Conservation (phyloP, 148 eudicot genomes). For the Heliosperma pusillum region DNA sequence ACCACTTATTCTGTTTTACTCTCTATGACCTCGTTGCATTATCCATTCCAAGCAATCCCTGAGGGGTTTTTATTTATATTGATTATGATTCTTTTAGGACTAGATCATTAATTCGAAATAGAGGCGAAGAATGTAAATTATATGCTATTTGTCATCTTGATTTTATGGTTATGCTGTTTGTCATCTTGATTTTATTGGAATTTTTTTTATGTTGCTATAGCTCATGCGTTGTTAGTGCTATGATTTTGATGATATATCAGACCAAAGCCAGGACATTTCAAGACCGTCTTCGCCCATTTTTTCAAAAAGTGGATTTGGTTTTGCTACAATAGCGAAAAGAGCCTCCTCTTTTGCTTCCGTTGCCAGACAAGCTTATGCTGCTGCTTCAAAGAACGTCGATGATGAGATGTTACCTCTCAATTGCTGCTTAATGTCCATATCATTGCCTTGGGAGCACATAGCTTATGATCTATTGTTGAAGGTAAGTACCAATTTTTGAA, state of each 20-base stretch:
- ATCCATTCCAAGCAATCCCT: neutral
- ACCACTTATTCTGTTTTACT: neutral
- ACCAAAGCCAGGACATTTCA: conserved; percentile 62
- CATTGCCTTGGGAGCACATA: conserved; percentile 96
- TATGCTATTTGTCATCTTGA: too few species aligned
- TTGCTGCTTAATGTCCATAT: conserved; percentile 89
- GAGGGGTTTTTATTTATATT: too few species aligned
- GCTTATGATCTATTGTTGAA: conserved; percentile 89
- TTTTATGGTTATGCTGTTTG: neutral
- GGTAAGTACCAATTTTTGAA: conserved; percentile 36
- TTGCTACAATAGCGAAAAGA: conserved; percentile 63
- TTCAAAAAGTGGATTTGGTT: conserved; percentile 48
- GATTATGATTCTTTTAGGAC: too few species aligned
- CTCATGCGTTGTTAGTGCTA: neutral
- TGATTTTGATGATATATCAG: conserved; percentile 34
- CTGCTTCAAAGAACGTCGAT: conserved; percentile 41
- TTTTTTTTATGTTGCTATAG: neutral
- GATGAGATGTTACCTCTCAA: conserved; percentile 92
- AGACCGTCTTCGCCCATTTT: conserved; percentile 59
- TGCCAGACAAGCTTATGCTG: conserved; percentile 80
- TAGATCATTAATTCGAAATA: too few species aligned
- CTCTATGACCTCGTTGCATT: neutral
- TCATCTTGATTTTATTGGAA: neutral
- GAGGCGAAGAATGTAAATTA: too few species aligned
- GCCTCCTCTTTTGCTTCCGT: conserved; percentile 84